A percentile compares a stretch with the other conserved stretches of the same genome.
Evolutionary conservation across 2,329 filamentous ascomycete genomes (phyloP).

Genomic region (Pseudogymnoascus verrucosus): DNA sequence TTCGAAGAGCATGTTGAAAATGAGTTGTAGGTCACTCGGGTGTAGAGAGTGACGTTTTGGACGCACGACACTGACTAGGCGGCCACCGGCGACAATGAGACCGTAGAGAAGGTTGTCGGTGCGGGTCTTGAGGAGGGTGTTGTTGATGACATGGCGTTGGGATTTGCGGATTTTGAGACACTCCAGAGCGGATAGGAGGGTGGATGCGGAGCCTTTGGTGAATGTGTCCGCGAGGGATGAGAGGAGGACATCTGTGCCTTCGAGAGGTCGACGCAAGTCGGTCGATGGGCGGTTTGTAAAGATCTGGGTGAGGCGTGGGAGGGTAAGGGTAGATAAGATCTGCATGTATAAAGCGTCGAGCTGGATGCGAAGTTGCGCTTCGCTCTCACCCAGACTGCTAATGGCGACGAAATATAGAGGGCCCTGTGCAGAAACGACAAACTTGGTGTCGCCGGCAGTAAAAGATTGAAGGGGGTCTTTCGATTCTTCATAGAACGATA

Average conservation of each 20-base stretch:
- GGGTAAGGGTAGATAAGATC: slow-evolving; percentile 86
- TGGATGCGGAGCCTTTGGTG: slow-evolving; percentile 82
- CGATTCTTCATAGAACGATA: slow-evolving; percentile 85
- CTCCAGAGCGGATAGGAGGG: slow-evolving; percentile 81
- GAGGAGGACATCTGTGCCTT: slow-evolving; percentile 84
- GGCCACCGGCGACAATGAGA: slow-evolving; percentile 83
- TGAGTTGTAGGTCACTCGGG: slow-evolving; percentile 87
- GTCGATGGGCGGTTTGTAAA: slow-evolving; percentile 90
- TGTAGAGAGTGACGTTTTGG: slow-evolving; percentile 94
- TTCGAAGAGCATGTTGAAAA: slow-evolving; percentile 99
- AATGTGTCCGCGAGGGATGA: slow-evolving; percentile 93
- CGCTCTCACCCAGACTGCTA: slow-evolving; percentile 85
- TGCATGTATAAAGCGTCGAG: slow-evolving; percentile 97
- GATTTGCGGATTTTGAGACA: slow-evolving; percentile 88
- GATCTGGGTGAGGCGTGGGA: slow-evolving; percentile 77
- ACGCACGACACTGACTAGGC: slow-evolving; percentile 77
- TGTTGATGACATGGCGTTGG: slow-evolving; percentile 79
- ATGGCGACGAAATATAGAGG: slow-evolving; percentile 91
- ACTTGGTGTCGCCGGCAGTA: slow-evolving; percentile 75
- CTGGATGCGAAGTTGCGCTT: slow-evolving; percentile 76
- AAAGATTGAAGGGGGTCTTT: slow-evolving; percentile 75
- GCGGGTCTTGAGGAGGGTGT: slow-evolving; percentile 70
- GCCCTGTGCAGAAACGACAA: slow-evolving; percentile 77
- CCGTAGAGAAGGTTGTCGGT: slow-evolving; percentile 81
- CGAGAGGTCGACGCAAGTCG: slow-evolving; percentile 78